Evolutionary conservation across 257 asterid genomes (phyloP).

Genomic region (Capsicum pubescens): DNA sequence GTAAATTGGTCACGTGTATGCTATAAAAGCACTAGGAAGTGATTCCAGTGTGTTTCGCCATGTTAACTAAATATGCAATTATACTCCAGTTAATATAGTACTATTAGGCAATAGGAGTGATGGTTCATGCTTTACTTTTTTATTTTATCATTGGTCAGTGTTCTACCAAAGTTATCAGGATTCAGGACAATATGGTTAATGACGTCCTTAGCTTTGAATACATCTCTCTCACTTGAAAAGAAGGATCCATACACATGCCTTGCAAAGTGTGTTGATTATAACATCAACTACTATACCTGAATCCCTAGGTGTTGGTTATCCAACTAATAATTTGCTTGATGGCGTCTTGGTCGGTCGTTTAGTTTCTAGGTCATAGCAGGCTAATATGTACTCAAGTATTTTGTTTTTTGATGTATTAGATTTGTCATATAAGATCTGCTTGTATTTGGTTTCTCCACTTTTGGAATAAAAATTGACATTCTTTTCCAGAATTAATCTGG

Average conservation of each 20-base stretch:
- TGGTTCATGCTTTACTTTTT: neutral
- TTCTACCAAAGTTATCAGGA: constrained; percentile 3
- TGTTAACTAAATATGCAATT: constrained; percentile 12
- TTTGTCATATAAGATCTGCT: constrained; percentile 16
- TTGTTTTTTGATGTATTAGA: constrained; percentile 9
- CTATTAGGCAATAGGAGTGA: neutral
- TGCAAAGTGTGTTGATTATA: neutral
- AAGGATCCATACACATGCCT: neutral
- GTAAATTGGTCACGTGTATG: neutral
- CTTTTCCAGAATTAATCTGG: constrained; percentile 81
- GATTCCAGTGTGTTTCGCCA: neutral
- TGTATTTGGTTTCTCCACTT: constrained; percentile 22
- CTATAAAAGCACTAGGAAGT: constrained; percentile 11
- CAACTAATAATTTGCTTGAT: constrained; percentile 1
- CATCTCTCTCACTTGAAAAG: neutral
- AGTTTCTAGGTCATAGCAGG: neutral
- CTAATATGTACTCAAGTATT: neutral
- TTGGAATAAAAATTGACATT: constrained; percentile 15
- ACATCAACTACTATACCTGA: neutral
- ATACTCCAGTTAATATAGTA: neutral
- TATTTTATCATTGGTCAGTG: neutral
- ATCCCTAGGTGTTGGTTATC: neutral
- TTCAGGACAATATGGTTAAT: neutral
- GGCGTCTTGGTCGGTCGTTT: neutral
- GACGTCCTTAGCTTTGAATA: neutral